Evolutionary conservation across 352 stramenopile genomes (phyloP).

Genomic region (Phytopythium montanum): DNA sequence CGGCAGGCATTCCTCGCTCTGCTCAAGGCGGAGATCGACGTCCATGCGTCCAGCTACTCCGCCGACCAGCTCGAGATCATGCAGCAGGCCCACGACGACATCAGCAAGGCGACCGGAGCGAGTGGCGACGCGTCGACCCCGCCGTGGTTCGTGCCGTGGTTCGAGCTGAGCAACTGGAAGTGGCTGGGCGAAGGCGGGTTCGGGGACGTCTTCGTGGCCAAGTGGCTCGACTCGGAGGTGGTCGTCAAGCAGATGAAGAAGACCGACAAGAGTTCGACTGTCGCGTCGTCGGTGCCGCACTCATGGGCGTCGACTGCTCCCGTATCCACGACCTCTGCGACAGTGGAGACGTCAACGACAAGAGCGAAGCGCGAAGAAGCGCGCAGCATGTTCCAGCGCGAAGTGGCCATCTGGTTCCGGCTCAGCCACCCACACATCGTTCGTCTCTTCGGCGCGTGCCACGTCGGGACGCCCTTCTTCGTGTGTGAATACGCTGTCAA

Average conservation of each 20-base stretch:
- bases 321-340: too few species aligned
- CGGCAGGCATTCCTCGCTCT: neutral
- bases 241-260: constrained; percentile 7
- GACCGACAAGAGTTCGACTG: neutral
- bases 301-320: neutral
- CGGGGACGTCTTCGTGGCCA: neutral
- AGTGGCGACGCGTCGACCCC: neutral
- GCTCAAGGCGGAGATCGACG: neutral
- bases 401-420: constrained; percentile 18
- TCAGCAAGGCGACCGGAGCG: neutral
- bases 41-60: neutral
- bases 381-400: constrained; percentile 6
- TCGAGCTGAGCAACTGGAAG: neutral
- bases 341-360: neutral
- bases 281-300: neutral
- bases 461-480: constrained; percentile 15
- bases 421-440: constrained; percentile 17
- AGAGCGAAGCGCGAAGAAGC: neutral
- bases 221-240: constrained; percentile 13
- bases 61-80: neutral
- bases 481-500: neutral
- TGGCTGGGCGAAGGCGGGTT: neutral
- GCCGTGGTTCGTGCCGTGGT: constrained; percentile 2
- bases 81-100: neutral
- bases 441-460: constrained; percentile 15